These are phyloP conservation scores for Dillenia turbinata DNA, from an alignment of 164 flowering plant species.

Conservation along the genomic window DNA sequence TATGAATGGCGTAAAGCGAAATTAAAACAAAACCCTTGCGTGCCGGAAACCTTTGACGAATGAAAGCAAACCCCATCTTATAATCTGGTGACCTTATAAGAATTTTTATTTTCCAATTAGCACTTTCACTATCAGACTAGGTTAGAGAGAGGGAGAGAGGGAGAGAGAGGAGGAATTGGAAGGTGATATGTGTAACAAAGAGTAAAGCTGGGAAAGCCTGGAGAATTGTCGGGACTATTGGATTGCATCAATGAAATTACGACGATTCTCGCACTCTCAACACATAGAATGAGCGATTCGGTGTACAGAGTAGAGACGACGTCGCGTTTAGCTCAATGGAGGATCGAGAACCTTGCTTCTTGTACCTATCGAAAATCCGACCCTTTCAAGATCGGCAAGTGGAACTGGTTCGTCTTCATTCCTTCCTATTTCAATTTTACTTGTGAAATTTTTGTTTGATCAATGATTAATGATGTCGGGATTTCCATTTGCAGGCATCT, in stretches of 20 bases:
- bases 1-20: conserved; percentile 44
- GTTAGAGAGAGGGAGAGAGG: not conserved
- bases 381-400: conserved; percentile 86
- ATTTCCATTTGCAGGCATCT: conserved; percentile 55
- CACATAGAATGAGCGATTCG: conserved; percentile 66
- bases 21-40: conserved; percentile 38
- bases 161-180: not conserved
- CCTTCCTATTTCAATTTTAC: conserved; percentile 2
- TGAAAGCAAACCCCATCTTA: not conserved
- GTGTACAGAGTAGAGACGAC: conserved; percentile 83
- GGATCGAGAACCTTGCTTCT: conserved; percentile 68
- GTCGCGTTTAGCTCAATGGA: conserved; percentile 95
- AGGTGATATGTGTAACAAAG: not conserved
- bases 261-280: conserved; percentile 47
- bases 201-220: conserved; percentile 83
- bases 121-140: too few relatives aligned
- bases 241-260: conserved; percentile 92
- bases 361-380: conserved; percentile 90
- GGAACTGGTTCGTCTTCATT: conserved; percentile 65
- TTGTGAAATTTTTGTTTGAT: not conserved
- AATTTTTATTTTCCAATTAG: not conserved
- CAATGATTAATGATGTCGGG: not conserved
- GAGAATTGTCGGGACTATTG: conserved; percentile 67
- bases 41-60: conserved; percentile 25
- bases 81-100: conserved; percentile 1